Evolutionary conservation across 352 stramenopile species (phyloP), one percentile per base, ranked within the genome.

Genomic region (Phytophthora megakarya): DNA sequence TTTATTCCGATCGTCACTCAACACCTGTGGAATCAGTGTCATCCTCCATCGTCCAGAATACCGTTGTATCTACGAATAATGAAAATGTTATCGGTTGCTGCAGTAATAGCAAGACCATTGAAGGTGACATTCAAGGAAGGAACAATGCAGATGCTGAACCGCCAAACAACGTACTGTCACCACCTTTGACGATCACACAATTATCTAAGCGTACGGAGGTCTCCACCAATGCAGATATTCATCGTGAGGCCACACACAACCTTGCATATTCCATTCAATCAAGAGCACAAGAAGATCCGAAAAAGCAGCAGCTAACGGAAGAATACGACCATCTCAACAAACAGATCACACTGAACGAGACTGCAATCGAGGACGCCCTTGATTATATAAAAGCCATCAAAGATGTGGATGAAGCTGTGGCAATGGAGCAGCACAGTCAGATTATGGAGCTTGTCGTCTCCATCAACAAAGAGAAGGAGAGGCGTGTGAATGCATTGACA

Each of bases 361-460:
- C 55, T 26, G 62, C 62, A 13, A 61, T 70, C 15, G 43, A 70
- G 2, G 62, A 70, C 18, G 55, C 55, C 16, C 47, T 61, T 8
- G 56, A 45, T 30, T 70, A 67, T 39, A 46, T 70, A n/a, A 70
- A 70, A 19, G 35, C 54, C 5, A 61, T 70, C n/a, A 66, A 67
- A 56, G 33, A 62, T 25, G 49, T 61, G 5, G 61, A 69, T 69
- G 37, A 60, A 53, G 45, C 45, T 16, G 21, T 33, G 19, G 62
- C 55, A 6, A 52, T 23, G 25, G 62, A 70, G 35, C 62, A 70
- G 5, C 62, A 70, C 40, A 46, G 26, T 15, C 62, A 70, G 13
- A 38, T 70, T 22, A 70, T 66, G 62, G 62, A 70, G 62, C 55
- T 70, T 9, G 25, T 61, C 15, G 62, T 66, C 21, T 70, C 56